Percentiles rank a stretch among this genome's conserved stretches.
These are phyloP conservation scores for Daldinia caldariorum DNA, from an alignment of 495 filamentous ascomycete species.

Conservation along the genomic window DNA sequence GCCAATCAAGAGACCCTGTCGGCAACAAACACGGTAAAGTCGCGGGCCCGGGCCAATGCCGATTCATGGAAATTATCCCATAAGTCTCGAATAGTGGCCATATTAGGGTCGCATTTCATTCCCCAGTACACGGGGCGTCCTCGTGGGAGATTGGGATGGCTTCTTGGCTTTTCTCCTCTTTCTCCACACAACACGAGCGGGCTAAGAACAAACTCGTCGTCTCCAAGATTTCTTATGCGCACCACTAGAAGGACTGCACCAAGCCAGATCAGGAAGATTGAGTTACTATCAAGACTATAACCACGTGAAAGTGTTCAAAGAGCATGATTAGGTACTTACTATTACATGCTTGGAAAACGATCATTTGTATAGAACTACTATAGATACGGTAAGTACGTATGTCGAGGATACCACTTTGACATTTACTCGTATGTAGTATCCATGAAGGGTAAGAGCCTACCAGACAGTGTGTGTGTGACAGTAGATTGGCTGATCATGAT, in stretches of 20 bases:
- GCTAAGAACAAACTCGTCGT: not conserved
- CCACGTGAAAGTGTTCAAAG: no score
- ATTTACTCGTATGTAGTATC: no score
- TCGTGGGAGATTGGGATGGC: not conserved
- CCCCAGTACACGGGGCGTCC: not conserved
- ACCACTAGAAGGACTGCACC: conserved; percentile 12
- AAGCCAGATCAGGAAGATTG: not conserved
- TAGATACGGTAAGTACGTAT: no score
- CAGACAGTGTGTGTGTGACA: no score
- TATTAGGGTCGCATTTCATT: conserved; percentile 22
- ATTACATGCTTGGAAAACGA: no score
- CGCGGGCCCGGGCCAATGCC: conserved; percentile 25
- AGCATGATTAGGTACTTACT: no score
- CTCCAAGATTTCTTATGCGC: conserved; percentile 28
- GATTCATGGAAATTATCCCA: conserved; percentile 38
- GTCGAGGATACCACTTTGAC: no score
- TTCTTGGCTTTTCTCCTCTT: conserved; percentile 6
- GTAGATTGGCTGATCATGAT: no score
- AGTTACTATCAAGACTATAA: no score
- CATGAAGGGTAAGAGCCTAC: no score
- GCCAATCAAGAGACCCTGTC: conserved; percentile 23
- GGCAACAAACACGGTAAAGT: conserved; percentile 25
- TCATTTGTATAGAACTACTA: no score
- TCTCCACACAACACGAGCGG: not conserved
- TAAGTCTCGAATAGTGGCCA: conserved; percentile 5